Evolutionary conservation across 2,329 filamentous ascomycete species (phyloP).

Genomic region (Metarhizium anisopliae): DNA sequence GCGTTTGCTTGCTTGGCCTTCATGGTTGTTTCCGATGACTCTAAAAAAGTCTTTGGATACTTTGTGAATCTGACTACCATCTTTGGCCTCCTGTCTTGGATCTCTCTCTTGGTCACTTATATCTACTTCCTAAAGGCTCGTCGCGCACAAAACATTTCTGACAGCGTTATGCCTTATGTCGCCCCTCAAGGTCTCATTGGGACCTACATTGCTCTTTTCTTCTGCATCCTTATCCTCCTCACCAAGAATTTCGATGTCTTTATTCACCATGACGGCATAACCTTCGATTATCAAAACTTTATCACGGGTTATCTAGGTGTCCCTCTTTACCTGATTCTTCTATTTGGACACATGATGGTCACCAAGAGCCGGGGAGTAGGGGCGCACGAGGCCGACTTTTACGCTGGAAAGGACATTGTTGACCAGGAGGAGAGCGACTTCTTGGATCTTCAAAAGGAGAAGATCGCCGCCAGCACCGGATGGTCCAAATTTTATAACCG

Average conservation of each 20-base stretch:
- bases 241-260: conserved; percentile 81
- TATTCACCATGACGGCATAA: conserved; percentile 37
- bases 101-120: conserved; percentile 59
- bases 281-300: conserved; percentile 67
- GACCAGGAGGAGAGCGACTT: conserved; percentile 66
- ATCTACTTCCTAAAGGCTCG: conserved; percentile 58
- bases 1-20: conserved; percentile 59
- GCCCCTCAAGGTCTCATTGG: conserved; percentile 66
- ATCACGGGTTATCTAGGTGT: conserved; percentile 72
- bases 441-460: conserved; percentile 33
- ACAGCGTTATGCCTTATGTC: conserved; percentile 50
- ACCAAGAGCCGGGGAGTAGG: conserved; percentile 46
- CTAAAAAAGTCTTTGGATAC: conserved; percentile 50
- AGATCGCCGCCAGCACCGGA: conserved; percentile 16
- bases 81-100: conserved; percentile 58
- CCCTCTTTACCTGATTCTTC: conserved; percentile 60
- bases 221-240: conserved; percentile 64
- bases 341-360: conserved; percentile 57
- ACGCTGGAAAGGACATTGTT: conserved; percentile 62
- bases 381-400: conserved; percentile 57
- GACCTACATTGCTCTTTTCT: conserved; percentile 56
- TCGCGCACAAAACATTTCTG: conserved; percentile 47
- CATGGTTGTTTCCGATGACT: conserved; percentile 52
- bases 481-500: conserved; percentile 27
- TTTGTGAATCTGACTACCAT: conserved; percentile 61